Evolutionary conservation across 345 rosid species (phyloP), one percentile per base, ranked within the genome.

Genomic region (Erysimum cheiranthoides): DNA sequence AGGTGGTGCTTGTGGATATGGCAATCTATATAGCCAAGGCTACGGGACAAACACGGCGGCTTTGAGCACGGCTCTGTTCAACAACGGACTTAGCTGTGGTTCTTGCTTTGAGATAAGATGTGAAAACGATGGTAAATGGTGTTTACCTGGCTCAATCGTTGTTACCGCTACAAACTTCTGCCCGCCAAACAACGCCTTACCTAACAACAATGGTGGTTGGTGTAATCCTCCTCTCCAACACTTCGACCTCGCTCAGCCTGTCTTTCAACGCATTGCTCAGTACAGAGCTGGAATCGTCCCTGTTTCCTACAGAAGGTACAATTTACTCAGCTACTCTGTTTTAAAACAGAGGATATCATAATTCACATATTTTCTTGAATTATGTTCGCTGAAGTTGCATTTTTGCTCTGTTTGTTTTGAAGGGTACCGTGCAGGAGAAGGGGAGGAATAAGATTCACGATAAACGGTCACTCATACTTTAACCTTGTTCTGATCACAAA

Each of bases 1-100:
- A 86, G 92, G 88, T 21, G 93, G 93, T 59, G 90, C 93, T 61
- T 88, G 89, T 74, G 93, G 93, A 21, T 88, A 88, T 51, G 93
- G 89, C 27, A 86, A 86, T 67, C 62, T 85, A 56, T 83, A 85
- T 73, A 82, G 79, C 82, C 86, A 88, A 47, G 93, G 93, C 2
- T 88, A 86, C 50, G 93, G 93, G 18, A 79, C 84, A 5, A 82
- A 76, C 71, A 88, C 87, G 5, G 93, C 90, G 9, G 93, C 93
- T 34, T 82, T 88, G 51, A 88, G 90, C 83, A 81, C 84, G 9
- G 87, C 89, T 21, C 66, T 86, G 70, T 88, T 83, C 80, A 81
- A 85, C 77, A 82, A 78, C 38, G 93, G 93, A 21, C 74, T 84
- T 51, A 85, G 79, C 68, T 88, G 93, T 56, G 93, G 90, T 28